Evolutionary conservation across 164 flowering plant species (phyloP).

Genomic region (Magnolia kwangsiensis): DNA sequence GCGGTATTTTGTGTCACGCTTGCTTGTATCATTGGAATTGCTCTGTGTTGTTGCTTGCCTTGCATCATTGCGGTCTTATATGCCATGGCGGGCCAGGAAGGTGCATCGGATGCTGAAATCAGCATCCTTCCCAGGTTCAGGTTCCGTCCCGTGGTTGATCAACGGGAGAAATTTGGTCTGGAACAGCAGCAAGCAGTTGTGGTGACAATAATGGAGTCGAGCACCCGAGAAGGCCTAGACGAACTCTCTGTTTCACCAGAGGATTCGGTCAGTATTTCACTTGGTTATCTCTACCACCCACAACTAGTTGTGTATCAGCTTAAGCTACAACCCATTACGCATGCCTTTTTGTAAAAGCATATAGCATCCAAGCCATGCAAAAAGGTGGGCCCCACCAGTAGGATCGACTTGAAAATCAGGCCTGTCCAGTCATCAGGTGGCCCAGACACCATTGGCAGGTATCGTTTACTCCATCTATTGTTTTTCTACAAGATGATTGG

Average conservation of each 20-base stretch:
- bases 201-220: conserved; percentile 14
- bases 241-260: conserved; percentile 55
- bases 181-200: conserved; percentile 27
- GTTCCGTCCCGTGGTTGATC: conserved; percentile 23
- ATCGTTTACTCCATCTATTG: too few species aligned
- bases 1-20: conserved; percentile 56
- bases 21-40: conserved; percentile 48
- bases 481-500: too few species aligned
- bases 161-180: conserved; percentile 8
- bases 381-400: too few species aligned
- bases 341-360: too few species aligned
- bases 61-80: conserved; percentile 47
- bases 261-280: conserved; percentile 51
- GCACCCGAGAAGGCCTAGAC: conserved; percentile 10
- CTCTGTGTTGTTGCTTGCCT: conserved; percentile 59
- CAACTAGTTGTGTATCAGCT: too few species aligned
- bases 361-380: too few species aligned
- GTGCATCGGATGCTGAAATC: conserved; percentile 67
- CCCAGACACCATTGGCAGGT: too few species aligned
- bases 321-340: too few species aligned
- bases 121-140: conserved; percentile 52
- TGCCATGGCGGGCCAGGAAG: conserved; percentile 50
- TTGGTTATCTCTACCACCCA: too few species aligned
- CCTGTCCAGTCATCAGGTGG: too few species aligned
- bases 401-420: too few species aligned